Percentiles rank a stretch among this genome's conserved stretches.
These are phyloP conservation scores for Curvularia sp. DNA, from an alignment of 2,329 filamentous ascomycete species.

Conservation along the genomic window DNA sequence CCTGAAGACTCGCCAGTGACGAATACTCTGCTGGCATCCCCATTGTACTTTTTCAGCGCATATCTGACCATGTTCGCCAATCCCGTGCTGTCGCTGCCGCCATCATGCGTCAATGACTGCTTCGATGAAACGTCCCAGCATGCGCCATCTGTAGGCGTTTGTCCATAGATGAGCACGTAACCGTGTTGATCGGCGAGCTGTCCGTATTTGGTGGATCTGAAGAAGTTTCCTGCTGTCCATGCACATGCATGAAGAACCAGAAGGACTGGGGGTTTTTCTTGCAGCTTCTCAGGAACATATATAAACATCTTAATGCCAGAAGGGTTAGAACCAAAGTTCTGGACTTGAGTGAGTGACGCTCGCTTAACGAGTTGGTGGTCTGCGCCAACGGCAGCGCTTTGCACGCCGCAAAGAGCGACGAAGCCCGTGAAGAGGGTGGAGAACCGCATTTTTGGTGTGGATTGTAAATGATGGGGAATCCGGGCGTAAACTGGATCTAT, in stretches of 20 bases:
- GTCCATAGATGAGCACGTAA: background rate
- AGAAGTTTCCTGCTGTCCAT: background rate
- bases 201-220: background rate
- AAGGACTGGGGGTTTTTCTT: background rate
- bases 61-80: conserved; percentile 68
- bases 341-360: background rate
- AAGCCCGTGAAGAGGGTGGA: background rate
- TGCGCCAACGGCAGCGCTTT: background rate
- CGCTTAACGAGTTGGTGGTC: background rate
- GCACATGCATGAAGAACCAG: background rate
- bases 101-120: conserved; percentile 62
- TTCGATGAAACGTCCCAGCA: conserved; percentile 68
- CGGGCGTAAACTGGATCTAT: background rate
- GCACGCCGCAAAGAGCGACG: background rate
- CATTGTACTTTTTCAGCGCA: conserved; percentile 61
- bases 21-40: conserved; percentile 61
- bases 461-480: background rate
- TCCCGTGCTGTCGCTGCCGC: conserved; percentile 63
- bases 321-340: background rate
- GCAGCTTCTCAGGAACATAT: background rate
- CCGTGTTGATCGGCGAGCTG: background rate
- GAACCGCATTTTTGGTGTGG: background rate
- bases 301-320: background rate
- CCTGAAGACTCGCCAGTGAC: conserved; percentile 63
- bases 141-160: background rate